Evolutionary conservation across 2,329 filamentous ascomycete genomes (phyloP), one percentile per base, ranked within the genome.

Genomic region (Tolypocladium tropicale): DNA sequence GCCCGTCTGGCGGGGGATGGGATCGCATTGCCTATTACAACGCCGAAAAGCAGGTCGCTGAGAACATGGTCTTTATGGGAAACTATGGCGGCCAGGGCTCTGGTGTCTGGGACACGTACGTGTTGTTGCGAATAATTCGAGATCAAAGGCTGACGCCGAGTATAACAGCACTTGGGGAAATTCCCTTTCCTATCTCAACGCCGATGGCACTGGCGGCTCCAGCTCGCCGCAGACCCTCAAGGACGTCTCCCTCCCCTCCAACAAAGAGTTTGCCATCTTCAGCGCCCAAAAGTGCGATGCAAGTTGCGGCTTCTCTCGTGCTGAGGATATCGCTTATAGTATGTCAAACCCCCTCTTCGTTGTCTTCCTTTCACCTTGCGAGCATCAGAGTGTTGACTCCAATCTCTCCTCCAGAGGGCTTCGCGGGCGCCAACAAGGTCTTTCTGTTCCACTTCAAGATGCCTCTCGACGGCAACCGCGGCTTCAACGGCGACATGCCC

Each of bases 401-500:
- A 30, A 25, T 53, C 39, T 53, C 39, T 37, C 37, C 56, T 37
- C 37, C 61, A 86, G 81, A 89, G 71, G 89, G 88, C 58, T 92
- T 89, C 72, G 78, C 73, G 41, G 87, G 87, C 53, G 76, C 79
- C 33, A 80, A 83, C 64, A 90, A 90, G 74, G 76, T 86, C 55
- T 90, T 92, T 74, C 76, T 91, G 60, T 79, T 88, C 63, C 80
- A 89, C 63, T 88, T 91, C 69, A 75, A 76, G 55, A 92, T 92
- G 88, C 87, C 87, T 10, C 65, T 78, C 52, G 80, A 81, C 56
- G 79, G 78, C 58, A 67, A 74, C 54, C 72, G 67, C n/a, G 74
- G 74, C 56, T 75, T 75, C 63, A 80, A 84, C 65, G 74, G 68
- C 46, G 83, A 91, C 70, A 88, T 88, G 79, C 87, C 88, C 10